These are phyloP conservation scores for Neurospora sp. DNA, from an alignment of 495 filamentous ascomycete species.

Conservation along the genomic window DNA sequence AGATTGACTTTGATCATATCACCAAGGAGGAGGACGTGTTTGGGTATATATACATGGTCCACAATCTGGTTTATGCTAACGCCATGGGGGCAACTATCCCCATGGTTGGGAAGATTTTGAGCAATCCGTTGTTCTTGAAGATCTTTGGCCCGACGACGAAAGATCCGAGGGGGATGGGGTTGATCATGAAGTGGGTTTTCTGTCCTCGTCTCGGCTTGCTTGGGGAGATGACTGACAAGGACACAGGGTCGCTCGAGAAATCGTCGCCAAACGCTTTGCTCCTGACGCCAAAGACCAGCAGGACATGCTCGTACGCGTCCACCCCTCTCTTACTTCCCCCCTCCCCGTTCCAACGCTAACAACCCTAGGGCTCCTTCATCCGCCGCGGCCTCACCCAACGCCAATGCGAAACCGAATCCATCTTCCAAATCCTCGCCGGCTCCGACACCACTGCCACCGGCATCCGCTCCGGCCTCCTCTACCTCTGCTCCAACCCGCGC, in stretches of 20 bases:
- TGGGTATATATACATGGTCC: conserved; percentile 33
- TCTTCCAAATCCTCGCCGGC: conserved; percentile 46
- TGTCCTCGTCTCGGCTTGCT: conserved; percentile 1
- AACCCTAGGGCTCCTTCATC: conserved; percentile 18
- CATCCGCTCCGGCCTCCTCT: conserved; percentile 45
- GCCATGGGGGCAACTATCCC: conserved; percentile 22
- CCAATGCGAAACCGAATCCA: conserved; percentile 26
- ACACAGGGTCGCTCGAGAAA: conserved; percentile 18
- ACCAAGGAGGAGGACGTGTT: conserved; percentile 37
- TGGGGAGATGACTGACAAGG: neutral
- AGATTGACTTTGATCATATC: conserved; percentile 43
- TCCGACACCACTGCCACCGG: conserved; percentile 55
- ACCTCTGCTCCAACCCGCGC: conserved; percentile 34
- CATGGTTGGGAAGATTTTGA: conserved; percentile 16
- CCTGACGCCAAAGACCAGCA: conserved; percentile 12
- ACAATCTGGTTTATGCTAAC: conserved; percentile 20
- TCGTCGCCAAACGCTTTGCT: conserved; percentile 26
- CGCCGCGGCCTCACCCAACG: conserved; percentile 18
- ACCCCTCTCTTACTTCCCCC: conserved; percentile 4
- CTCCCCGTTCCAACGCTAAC: no score
- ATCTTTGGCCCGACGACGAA: conserved; percentile 45
- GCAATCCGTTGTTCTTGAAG: conserved; percentile 36
- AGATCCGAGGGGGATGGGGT: conserved; percentile 35
- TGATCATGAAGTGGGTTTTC: conserved; percentile 27
- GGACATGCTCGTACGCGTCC: conserved; percentile 30